A percentile compares a stretch with the other conserved stretches of the same genome.
Conservation (phyloP, 768 basidiomycete species). For the Boletellus ananas region DNA sequence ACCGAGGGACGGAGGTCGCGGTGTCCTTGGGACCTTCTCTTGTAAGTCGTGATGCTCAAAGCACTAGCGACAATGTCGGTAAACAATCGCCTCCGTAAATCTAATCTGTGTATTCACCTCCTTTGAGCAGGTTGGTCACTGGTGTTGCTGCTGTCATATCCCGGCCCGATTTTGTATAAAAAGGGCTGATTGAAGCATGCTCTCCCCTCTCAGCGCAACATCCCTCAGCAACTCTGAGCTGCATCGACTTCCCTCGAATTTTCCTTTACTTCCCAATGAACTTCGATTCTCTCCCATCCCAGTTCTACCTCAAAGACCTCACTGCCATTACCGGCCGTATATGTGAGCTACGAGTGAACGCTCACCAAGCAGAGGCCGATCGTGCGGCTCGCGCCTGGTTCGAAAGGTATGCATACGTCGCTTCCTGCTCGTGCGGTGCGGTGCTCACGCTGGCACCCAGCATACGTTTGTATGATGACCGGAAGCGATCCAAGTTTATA, state of each 20-base stretch:
- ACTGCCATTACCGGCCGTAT: slow-evolving; percentile 34
- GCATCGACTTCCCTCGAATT: slow-evolving; percentile 13
- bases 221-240: slow-evolving; percentile 28
- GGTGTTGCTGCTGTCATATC: slow-evolving; percentile 18
- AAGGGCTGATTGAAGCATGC: slow-evolving; percentile 13
- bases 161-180: slow-evolving; percentile 27
- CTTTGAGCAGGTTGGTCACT: slow-evolving; percentile 16
- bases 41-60: slow-evolving; percentile 29
- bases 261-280: slow-evolving; percentile 24
- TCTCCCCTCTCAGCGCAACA: slow-evolving; percentile 7
- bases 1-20: slow-evolving; percentile 23
- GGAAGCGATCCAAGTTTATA: slow-evolving; percentile 33
- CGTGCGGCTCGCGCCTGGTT: slow-evolving; percentile 33
- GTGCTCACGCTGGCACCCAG: slow-evolving; percentile 11
- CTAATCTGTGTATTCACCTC: slow-evolving; percentile 26
- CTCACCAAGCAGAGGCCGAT: slow-evolving; percentile 34
- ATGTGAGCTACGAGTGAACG: slow-evolving; percentile 34
- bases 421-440: neutral
- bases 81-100: slow-evolving; percentile 19
- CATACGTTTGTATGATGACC: slow-evolving; percentile 33
- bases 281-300: slow-evolving; percentile 31
- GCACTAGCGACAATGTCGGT: slow-evolving; percentile 29
- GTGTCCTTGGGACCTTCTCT: slow-evolving; percentile 29
- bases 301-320: slow-evolving; percentile 36
- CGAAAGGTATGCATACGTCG: slow-evolving; percentile 19